Base-by-base conservation (phyloP, 1,139 yeast species). In the Candida tetrigidarum region DNA sequence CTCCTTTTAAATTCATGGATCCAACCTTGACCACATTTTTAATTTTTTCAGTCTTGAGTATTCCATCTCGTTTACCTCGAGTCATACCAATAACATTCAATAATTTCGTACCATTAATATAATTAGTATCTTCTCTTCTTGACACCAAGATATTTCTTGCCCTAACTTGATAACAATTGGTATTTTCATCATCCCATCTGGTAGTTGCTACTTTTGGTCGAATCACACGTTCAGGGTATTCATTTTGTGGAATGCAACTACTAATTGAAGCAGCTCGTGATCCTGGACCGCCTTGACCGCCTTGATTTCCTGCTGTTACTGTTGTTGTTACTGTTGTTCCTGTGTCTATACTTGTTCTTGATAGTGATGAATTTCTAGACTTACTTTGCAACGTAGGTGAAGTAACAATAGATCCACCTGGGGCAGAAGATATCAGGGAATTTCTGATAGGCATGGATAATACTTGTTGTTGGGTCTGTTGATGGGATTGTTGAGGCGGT, bases 11-110 rank as follows among this genome's bases (percentile, higher is more conserved):
- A 51, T 74, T 74, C 81, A 79, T 79, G 2, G 78, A 67, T 0
- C 84, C 84, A 8, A 71, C 69, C 50, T 77, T 77, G 14, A 79
- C 77, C 0, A 79, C 83, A 19, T 56, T 62, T 29, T 78, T 64
- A 3, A 59, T 56, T 49, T 67, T 70, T 50, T 79, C 84, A 3
- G 75, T 62, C 50, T 79, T 79, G 37, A 79, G 73, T 51, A 93
- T 86, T 10, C 98, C 97, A 66, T 92, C 99, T 53, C 99, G 78
- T 52, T 96, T 84, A 11, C 99, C 99, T 52, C 99, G 79, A 10
- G 97, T 90, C 93, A 93, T 88, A 46, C 91, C 93, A 10, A 97
- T 93, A 20, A 91, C 97, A 62, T 92, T 92, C 50, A 92, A 73
- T 52, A 92, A 74, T 51, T 80, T 80, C 7, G 84, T 80, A 0